These are phyloP conservation scores for Cercospora zeina DNA, from an alignment of 2,329 filamentous ascomycete species.

Conservation along the genomic window DNA sequence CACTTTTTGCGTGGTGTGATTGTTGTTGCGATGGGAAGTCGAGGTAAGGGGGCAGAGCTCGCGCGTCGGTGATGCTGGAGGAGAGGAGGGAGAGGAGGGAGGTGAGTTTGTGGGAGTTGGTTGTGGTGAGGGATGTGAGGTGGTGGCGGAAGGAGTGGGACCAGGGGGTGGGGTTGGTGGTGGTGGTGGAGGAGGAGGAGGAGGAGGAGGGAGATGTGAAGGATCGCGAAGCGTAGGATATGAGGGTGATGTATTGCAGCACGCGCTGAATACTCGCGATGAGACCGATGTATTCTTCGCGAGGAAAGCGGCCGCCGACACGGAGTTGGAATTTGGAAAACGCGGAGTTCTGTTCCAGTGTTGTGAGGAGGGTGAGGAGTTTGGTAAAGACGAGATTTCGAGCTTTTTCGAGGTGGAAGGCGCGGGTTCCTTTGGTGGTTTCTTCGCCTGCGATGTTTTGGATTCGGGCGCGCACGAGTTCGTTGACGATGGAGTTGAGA, in stretches of 20 bases:
- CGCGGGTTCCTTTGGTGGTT: slow-evolving; percentile 53
- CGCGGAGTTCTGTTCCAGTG: slow-evolving; percentile 61
- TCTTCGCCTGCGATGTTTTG: slow-evolving; percentile 58
- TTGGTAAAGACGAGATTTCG: slow-evolving; percentile 66
- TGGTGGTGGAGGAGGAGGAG: not conserved
- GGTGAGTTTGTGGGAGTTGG: slow-evolving; percentile 67
- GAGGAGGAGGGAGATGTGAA: slow-evolving; percentile 40
- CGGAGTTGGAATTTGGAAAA: slow-evolving; percentile 70
- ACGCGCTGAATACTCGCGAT: slow-evolving; percentile 62
- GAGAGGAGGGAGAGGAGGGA: slow-evolving; percentile 69
- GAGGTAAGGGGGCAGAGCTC: slow-evolving; percentile 71
- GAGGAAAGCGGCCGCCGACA: slow-evolving; percentile 70
- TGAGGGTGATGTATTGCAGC: slow-evolving; percentile 65
- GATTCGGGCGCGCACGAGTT: slow-evolving; percentile 63
- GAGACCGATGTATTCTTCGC: slow-evolving; percentile 61
- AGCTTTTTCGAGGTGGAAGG: slow-evolving; percentile 57
- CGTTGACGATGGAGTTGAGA: slow-evolving; percentile 69
- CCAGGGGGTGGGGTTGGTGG: slow-evolving; percentile 55
- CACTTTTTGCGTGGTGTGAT: slow-evolving; percentile 60
- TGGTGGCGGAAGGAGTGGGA: slow-evolving; percentile 60
- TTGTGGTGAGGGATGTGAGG: slow-evolving; percentile 57
- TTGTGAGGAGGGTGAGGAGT: slow-evolving; percentile 65
- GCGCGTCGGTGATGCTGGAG: slow-evolving; percentile 63
- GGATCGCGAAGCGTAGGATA: slow-evolving; percentile 63
- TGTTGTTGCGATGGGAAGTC: no score